Evolutionary conservation across 202 grass and related monocot species (phyloP), one percentile per base, ranked within the genome.

Genomic region (Schoenoplectus triqueter): DNA sequence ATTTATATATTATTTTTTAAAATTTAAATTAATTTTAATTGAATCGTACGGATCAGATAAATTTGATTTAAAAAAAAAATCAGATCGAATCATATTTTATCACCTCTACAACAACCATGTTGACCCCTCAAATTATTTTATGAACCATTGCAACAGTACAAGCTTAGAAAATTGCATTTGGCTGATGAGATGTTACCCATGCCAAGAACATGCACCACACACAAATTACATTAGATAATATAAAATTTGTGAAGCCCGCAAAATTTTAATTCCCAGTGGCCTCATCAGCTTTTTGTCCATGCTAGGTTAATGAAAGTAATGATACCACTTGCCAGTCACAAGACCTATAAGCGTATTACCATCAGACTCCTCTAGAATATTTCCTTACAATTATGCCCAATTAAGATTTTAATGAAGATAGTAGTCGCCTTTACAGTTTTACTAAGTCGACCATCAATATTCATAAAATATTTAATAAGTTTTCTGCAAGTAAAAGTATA

Each of bases 211-310:
- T 46, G 46, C 7, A 8, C 18, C 10, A 21, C 7, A 49, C 31
- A 18, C 5, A 44, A 48, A 73, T 51, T 56, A 41, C 4, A 56
- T 15, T 39, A 76, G 69, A 76, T 21, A 76, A 55, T 56, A 39
- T 39, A 75, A 20, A 52, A 76, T 39, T 13, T 55, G 72, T 76
- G 19, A 39, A 55, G 70, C 73, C 73, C 49, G 40, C 10, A 40
- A 47, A 71, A 56, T 3, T 57, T 14, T 69, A 55, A 55, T 1
- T 5, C 49, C 39, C 49, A 11, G 2, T 10, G 72, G 20, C 72
- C 20, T 40, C 50, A 75, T 22, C 10, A 75, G 72, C 17, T 75
- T 75, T 75, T 75, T 75, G 72, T 75, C 71, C 46, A 10, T 21
- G 17, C 6, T 20, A 15, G 73, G 4, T 10, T 55, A 74, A 74